These are phyloP conservation scores for Penicillium brevicompactum DNA, from an alignment of 2,329 filamentous ascomycete genomes.

Conservation along the genomic window DNA sequence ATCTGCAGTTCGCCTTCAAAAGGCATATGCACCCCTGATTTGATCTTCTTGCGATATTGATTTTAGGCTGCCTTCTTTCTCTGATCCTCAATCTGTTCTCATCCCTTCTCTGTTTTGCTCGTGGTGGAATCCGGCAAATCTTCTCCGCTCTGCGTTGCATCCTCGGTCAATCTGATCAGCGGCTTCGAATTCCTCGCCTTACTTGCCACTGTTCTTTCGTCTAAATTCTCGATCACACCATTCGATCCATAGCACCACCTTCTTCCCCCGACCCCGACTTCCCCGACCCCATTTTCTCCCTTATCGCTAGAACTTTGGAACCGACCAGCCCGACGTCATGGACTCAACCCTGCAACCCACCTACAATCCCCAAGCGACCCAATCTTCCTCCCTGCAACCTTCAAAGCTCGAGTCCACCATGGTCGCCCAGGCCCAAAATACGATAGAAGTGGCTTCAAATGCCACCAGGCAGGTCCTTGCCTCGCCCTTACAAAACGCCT, in stretches of 20 bases:
- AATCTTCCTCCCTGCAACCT: slow-evolving; percentile 11
- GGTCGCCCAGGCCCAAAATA: slow-evolving; percentile 12
- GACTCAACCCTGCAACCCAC: slow-evolving; percentile 18
- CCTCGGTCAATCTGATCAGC: slow-evolving; percentile 1
- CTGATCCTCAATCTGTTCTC: neutral
- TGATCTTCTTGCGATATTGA: neutral
- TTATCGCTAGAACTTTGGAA: neutral
- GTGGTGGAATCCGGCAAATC: slow-evolving; percentile 4
- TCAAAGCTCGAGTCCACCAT: slow-evolving; percentile 10
- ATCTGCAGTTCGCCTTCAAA: slow-evolving; percentile 1
- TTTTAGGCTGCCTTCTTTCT: neutral
- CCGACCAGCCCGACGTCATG: slow-evolving; percentile 14
- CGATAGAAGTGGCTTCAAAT: slow-evolving; percentile 14
- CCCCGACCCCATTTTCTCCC: neutral
- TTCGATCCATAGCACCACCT: neutral
- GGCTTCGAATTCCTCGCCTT: slow-evolving; percentile 7
- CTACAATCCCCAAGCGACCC: slow-evolving; percentile 18
- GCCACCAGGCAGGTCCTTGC: slow-evolving; percentile 16
- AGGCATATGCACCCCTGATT: slow-evolving; percentile 7
- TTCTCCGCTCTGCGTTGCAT: slow-evolving; percentile 1
- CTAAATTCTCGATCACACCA: neutral
- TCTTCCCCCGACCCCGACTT: neutral
- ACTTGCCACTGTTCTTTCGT: slow-evolving; percentile 1
- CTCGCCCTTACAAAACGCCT: slow-evolving; percentile 16
- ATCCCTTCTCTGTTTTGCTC: neutral